A percentile compares a stretch with the other conserved stretches of the same genome.
Evolutionary conservation across 208 protist species (phyloP).

Genomic region (Leishmania tropica): DNA sequence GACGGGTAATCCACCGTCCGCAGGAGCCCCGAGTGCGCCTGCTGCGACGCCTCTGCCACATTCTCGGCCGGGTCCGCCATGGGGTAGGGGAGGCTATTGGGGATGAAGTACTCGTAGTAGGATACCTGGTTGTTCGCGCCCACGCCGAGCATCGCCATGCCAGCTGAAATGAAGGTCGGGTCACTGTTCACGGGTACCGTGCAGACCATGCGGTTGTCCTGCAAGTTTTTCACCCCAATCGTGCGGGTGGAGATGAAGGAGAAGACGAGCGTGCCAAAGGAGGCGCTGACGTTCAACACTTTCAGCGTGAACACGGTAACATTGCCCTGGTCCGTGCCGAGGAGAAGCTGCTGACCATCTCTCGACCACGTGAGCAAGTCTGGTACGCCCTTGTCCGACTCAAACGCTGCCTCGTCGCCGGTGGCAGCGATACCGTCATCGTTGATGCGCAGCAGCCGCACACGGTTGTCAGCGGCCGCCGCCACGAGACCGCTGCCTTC

Average conservation of each 20-base stretch:
- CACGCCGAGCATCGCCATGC: conserved; percentile 84
- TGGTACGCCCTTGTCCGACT: conserved; percentile 11
- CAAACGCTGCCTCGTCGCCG: conserved; percentile 27
- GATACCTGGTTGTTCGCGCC: conserved; percentile 78
- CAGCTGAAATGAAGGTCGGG: conserved; percentile 84
- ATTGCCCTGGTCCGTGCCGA: conserved; percentile 77
- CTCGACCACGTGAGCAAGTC: conserved; percentile 65
- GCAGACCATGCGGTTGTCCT: conserved; percentile 66
- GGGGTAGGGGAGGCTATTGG: conserved; percentile 41
- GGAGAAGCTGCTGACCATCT: conserved; percentile 90
- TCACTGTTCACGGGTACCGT: conserved; percentile 85
- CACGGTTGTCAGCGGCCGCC: conserved; percentile 45
- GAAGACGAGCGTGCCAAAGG: conserved; percentile 74
- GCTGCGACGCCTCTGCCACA: conserved; percentile 20
- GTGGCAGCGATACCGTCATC: conserved; percentile 46
- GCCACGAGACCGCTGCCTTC: conserved; percentile 52
- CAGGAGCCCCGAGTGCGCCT: conserved; percentile 48
- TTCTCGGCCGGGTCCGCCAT: conserved; percentile 7
- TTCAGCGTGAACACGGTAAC: conserved; percentile 80
- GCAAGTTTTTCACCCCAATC: conserved; percentile 83
- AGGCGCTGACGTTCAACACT: conserved; percentile 78
- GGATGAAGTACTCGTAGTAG: conserved; percentile 86
- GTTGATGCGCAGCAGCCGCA: conserved; percentile 60
- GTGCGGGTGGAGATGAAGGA: conserved; percentile 87
- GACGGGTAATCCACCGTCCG: conserved; percentile 80